Conservation (phyloP, 306 rosid genomes). For the Rosa chinensis region DNA sequence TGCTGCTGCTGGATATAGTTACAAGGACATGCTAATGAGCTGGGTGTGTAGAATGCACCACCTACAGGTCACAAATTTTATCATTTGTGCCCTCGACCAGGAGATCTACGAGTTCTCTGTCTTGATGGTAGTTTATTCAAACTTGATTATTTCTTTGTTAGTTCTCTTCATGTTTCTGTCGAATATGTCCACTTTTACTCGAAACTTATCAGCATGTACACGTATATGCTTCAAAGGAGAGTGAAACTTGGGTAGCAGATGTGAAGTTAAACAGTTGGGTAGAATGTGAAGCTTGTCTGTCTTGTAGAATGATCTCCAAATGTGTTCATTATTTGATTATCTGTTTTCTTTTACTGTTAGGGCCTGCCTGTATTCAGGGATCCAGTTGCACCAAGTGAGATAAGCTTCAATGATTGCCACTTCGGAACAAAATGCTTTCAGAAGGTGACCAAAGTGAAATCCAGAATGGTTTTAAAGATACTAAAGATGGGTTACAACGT, state of each 20-base stretch:
- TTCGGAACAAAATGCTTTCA: conserved; percentile 92
- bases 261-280: background rate
- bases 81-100: conserved; percentile 75
- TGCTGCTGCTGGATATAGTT: conserved; percentile 82
- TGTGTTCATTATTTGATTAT: background rate
- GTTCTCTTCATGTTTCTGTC: background rate
- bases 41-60: conserved; percentile 84
- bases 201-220: background rate
- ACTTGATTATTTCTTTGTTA: background rate
- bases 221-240: background rate
- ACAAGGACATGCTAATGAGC: conserved; percentile 97
- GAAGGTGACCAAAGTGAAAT: conserved; percentile 95
- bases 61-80: conserved; percentile 54
- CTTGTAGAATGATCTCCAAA: background rate
- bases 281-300: background rate
- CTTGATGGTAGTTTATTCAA: conserved; percentile 56
- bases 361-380: conserved; percentile 84
- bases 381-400: conserved; percentile 65
- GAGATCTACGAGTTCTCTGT: conserved; percentile 75
- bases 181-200: background rate
- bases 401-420: conserved; percentile 82
- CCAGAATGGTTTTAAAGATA: conserved; percentile 76
- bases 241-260: background rate
- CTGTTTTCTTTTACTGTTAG: conserved; percentile 33
- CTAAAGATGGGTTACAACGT: conserved; percentile 84